phyloP scores from a whole-genome alignment of 371 early-diverging fungal genomes.

The Gilbertella persicaria region DNA sequence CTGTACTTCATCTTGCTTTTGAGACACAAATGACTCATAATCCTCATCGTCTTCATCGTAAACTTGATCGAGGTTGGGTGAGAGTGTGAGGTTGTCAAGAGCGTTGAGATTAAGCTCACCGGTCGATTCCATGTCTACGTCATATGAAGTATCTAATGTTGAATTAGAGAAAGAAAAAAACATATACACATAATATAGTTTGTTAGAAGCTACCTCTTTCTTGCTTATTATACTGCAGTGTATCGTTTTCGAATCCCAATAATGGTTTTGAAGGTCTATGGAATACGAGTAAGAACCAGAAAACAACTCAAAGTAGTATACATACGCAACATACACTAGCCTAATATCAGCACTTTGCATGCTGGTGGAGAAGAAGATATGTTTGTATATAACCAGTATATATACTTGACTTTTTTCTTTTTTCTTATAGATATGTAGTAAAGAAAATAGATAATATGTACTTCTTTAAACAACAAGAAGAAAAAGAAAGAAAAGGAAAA shows the following conservation, averaged over 20 bases:
- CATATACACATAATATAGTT: too few species aligned
- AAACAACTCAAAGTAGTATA: neutral
- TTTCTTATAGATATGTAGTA: too few species aligned
- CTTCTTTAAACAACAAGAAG: conserved; percentile 1
- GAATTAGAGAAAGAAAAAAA: neutral
- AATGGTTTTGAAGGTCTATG: conserved; percentile 13
- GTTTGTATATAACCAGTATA: too few species aligned
- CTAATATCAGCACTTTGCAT: conserved; percentile 32
- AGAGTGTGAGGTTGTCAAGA: neutral
- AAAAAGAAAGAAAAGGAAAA: neutral
- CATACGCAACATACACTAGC: conserved; percentile 11
- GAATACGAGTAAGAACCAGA: neutral
- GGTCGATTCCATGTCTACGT: neutral
- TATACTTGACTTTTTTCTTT: too few species aligned
- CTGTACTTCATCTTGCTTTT: neutral
- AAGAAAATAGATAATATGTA: too few species aligned
- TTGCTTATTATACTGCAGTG: neutral
- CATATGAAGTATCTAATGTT: neutral
- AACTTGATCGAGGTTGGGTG: neutral
- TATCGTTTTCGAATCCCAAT: conserved; percentile 11
- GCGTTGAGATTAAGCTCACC: neutral
- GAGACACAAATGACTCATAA: neutral
- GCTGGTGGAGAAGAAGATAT: conserved; percentile 6
- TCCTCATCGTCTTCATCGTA: conserved; percentile 2
- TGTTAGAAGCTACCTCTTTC: neutral